These are phyloP conservation scores for Xylogone sp. DNA, from an alignment of 2,329 filamentous ascomycete genomes.

Conservation along the genomic window DNA sequence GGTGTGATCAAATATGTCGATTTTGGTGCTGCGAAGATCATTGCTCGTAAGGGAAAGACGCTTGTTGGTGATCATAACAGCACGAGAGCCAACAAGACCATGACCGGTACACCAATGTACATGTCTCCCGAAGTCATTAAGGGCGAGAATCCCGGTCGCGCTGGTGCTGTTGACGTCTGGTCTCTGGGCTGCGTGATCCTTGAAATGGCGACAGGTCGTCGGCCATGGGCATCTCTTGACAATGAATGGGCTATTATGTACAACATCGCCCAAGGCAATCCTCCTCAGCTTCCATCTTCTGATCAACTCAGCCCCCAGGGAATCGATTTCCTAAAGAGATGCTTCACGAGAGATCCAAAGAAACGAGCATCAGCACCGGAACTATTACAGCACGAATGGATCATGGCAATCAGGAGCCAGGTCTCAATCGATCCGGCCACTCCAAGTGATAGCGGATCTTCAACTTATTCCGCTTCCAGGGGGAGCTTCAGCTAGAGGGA, in stretches of 20 bases:
- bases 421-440: constrained; percentile 59
- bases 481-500: constrained; percentile 17
- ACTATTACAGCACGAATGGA: constrained; percentile 92
- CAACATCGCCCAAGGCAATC: constrained; percentile 96
- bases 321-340: constrained; percentile 82
- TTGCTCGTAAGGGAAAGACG: constrained; percentile 89
- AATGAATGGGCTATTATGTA: constrained; percentile 99
- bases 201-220: constrained; percentile 93
- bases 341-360: constrained; percentile 80
- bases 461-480: constrained; percentile 17
- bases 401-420: constrained; percentile 60
- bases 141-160: constrained; percentile 73
- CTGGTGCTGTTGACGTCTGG: constrained; percentile 92
- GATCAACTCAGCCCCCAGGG: constrained; percentile 84
- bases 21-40: constrained; percentile 95
- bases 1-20: constrained; percentile 99
- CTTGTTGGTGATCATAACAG: constrained; percentile 57
- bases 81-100: constrained; percentile 73
- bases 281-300: constrained; percentile 73
- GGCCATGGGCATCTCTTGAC: constrained; percentile 92
- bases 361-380: constrained; percentile 80
- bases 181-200: constrained; percentile 94
- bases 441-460: constrained; percentile 47
- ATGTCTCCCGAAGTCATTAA: constrained; percentile 99
- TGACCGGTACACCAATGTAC: constrained; percentile 99